Evolutionary conservation across 192 early-diverging fungal species (phyloP).

Genomic region (Jimgerdemannia flammicorona): DNA sequence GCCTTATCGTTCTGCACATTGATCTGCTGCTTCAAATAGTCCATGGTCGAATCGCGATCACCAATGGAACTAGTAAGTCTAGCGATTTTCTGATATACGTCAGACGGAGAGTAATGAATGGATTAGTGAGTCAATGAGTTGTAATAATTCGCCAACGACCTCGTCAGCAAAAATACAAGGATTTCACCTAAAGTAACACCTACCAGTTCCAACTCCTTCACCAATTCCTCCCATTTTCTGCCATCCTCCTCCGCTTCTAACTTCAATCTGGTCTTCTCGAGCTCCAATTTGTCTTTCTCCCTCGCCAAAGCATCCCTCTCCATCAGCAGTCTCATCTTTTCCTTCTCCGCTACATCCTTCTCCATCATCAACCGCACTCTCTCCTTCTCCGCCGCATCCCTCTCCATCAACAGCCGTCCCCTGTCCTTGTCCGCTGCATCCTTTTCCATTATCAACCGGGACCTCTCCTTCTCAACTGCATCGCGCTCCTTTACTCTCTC

Average conservation of each 20-base stretch:
- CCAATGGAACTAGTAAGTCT: conserved; percentile 22
- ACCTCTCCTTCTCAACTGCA: neutral
- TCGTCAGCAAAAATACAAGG: too few relatives aligned
- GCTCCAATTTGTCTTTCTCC: neutral
- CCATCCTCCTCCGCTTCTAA: neutral
- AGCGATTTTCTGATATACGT: neutral
- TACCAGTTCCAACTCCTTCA: neutral
- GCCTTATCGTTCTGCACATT: conserved; percentile 22
- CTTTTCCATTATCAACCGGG: neutral
- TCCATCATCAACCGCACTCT: neutral
- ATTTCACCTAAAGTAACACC: too few relatives aligned
- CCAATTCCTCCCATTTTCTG: neutral
- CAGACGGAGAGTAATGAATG: neutral
- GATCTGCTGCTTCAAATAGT: conserved; percentile 32
- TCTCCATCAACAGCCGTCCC: neutral
- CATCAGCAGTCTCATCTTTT: neutral
- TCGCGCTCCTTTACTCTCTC: neutral
- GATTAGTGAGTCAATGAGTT: too few relatives aligned
- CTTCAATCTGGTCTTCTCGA: neutral
- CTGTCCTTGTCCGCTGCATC: neutral
- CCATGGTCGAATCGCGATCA: conserved; percentile 31
- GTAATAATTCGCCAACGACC: too few relatives aligned
- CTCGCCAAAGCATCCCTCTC: neutral
- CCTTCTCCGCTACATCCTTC: neutral
- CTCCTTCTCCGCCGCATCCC: neutral